These are phyloP conservation scores for Monosporozyma aquatica DNA, from an alignment of 805 yeast genomes.

Conservation along the genomic window DNA sequence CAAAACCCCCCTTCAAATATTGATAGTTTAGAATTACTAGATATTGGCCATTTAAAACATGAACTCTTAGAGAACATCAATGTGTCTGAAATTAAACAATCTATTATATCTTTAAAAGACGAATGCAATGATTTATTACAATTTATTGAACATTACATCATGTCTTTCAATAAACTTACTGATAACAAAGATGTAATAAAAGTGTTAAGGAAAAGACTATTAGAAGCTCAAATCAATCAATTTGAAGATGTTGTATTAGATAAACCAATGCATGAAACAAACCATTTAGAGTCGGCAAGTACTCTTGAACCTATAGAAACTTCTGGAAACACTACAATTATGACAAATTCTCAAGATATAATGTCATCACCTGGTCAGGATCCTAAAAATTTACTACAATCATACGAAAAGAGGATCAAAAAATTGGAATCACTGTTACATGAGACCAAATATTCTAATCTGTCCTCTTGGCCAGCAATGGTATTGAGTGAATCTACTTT, in stretches of 20 bases:
- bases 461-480: constrained; percentile 39
- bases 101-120: neutral
- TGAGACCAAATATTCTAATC: constrained; percentile 54
- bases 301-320: too few species aligned
- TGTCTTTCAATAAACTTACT: constrained; percentile 25
- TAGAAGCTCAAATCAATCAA: constrained; percentile 8
- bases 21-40: neutral
- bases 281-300: too few species aligned
- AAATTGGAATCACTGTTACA: constrained; percentile 72
- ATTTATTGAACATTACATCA: constrained; percentile 33
- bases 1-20: neutral
- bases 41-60: neutral
- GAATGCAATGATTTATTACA: constrained; percentile 8
- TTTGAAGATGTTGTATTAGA: neutral
- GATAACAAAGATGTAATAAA: constrained; percentile 30
- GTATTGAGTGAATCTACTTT: constrained; percentile 22
- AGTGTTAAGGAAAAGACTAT: constrained; percentile 20
- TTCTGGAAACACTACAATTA: too few species aligned
- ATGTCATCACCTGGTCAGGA: neutral
- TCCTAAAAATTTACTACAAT: constrained; percentile 3
- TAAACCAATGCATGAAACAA: too few species aligned
- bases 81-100: too few species aligned
- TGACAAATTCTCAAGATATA: neutral
- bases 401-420: constrained; percentile 58
- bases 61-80: too few species aligned